These are phyloP conservation scores for Clavulina sp. DNA, from an alignment of 768 basidiomycete species.

Conservation along the genomic window DNA sequence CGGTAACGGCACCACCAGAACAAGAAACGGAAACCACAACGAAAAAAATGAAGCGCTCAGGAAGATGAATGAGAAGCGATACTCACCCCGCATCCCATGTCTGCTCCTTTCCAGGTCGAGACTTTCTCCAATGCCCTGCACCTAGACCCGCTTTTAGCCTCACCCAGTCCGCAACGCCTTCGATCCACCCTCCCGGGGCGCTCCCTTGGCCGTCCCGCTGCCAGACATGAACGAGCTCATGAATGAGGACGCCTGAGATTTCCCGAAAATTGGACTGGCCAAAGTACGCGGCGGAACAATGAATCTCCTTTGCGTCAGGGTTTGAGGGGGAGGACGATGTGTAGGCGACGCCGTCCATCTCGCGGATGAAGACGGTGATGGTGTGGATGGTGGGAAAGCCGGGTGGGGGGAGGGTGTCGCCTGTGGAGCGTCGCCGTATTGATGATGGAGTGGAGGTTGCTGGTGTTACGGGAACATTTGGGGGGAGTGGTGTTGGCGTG, in stretches of 20 bases:
- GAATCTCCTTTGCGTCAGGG: background rate
- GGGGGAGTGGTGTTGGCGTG: no score
- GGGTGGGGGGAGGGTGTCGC: background rate
- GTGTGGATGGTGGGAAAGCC: background rate
- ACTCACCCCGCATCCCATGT: constrained; percentile 3
- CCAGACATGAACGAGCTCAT: constrained; percentile 3
- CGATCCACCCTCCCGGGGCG: constrained; percentile 3
- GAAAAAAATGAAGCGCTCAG: no score
- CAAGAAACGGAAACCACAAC: no score
- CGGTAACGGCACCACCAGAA: no score
- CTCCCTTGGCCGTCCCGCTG: background rate
- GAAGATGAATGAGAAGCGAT: no score
- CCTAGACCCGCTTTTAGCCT: background rate
- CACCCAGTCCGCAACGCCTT: constrained; percentile 1
- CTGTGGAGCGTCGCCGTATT: background rate
- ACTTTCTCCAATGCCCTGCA: constrained; percentile 1
- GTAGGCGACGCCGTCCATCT: background rate
- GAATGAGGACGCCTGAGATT: constrained; percentile 3
- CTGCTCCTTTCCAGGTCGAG: background rate
- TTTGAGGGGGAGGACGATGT: background rate
- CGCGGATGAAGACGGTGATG: background rate
- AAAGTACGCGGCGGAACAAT: background rate
- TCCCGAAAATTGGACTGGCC: background rate
- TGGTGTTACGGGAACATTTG: no score
- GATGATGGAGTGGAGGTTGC: no score